Evolutionary conservation across 176 grass and related monocot genomes (phyloP), one percentile per base, ranked within the genome.

Genomic region (barley (Hordeum vulgare)): DNA sequence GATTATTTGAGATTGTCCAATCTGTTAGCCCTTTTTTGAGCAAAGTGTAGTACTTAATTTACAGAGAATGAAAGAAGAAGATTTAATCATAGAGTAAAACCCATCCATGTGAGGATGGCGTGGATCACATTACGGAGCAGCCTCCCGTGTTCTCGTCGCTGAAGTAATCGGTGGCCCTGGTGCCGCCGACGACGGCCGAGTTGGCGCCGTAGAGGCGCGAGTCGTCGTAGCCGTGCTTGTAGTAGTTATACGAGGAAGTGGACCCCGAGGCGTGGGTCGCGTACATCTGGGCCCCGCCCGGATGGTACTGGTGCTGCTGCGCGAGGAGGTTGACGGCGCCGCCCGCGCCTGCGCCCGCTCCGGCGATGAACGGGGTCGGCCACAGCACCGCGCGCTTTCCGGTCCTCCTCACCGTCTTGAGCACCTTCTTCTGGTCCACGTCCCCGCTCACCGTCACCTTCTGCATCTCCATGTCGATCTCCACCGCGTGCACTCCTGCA

Each of bases 221-320:
- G 79, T 98, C 86, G 67, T 98, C 90, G 80, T 98, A 93, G 15
- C 92, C 90, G 66, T 98, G 92, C 87, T 88, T 91, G 90, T 95
- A 88, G 73, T 95, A 98, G 86, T 98, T 98, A 78, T 95, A 98
- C 11, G 90, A 92, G 4, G 96, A 98, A 5, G 80, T 44, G 14
- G 88, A 61, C 4, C 72, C 42, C 23, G 71, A 81, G 27, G 79
- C 76, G 62, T 73, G 66, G 23, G 33, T 63, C 15, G 27, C 75
- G 39, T 63, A 61, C 49, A 79, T 31, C 44, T 76, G 78, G 17
- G 27, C 83, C 6, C 77, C 79, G 14, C 88, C 89, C 40, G 91
- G 80, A 11, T 84, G 80, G 47, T 89, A 80, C 34, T 56, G 72
- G 71, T 84, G 80, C 41, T 91, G 87, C 41, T 81, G 77, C 39